These are phyloP conservation scores for Viridothelium virens DNA, from an alignment of 495 filamentous ascomycete genomes.

Conservation along the genomic window DNA sequence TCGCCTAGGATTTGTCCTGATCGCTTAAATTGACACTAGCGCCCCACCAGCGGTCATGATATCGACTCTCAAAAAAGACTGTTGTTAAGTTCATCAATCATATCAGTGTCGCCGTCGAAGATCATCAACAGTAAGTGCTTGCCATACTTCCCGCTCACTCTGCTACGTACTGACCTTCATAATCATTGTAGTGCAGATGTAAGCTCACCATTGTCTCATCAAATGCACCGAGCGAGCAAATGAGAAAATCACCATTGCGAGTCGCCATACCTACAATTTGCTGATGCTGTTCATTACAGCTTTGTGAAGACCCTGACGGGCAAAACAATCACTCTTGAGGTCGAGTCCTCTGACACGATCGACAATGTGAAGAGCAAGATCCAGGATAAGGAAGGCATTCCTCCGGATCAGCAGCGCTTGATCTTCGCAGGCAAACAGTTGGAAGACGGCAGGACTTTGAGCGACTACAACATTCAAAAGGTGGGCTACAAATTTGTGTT, in stretches of 20 bases:
- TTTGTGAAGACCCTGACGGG: conserved; percentile 45
- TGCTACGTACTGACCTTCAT: neutral
- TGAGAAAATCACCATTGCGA: conserved; percentile 18
- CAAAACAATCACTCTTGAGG: conserved; percentile 99
- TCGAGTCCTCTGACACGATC: conserved; percentile 91
- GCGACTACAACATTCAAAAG: conserved; percentile 99
- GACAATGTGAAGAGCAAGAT: conserved; percentile 50
- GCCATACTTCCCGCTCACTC: conserved; percentile 25
- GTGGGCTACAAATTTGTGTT: conserved; percentile 42
- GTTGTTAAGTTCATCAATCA: no score
- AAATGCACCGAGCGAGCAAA: conserved; percentile 14
- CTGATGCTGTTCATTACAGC: conserved; percentile 17
- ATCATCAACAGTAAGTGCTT: conserved; percentile 21
- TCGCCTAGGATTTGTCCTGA: neutral
- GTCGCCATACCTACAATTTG: neutral
- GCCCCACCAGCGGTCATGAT: conserved; percentile 13
- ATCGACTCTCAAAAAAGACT: conserved; percentile 6
- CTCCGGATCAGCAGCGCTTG: conserved; percentile 96
- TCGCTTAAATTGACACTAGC: conserved; percentile 5
- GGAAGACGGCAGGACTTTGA: conserved; percentile 96
- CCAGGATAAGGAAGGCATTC: conserved; percentile 99
- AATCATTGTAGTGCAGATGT: conserved; percentile 63
- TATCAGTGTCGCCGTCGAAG: neutral
- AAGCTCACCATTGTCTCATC: conserved; percentile 35
- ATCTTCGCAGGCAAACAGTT: conserved; percentile 99